These are phyloP conservation scores for Wickerhamomyces pijperi DNA, from an alignment of 805 yeast species.

Conservation along the genomic window DNA sequence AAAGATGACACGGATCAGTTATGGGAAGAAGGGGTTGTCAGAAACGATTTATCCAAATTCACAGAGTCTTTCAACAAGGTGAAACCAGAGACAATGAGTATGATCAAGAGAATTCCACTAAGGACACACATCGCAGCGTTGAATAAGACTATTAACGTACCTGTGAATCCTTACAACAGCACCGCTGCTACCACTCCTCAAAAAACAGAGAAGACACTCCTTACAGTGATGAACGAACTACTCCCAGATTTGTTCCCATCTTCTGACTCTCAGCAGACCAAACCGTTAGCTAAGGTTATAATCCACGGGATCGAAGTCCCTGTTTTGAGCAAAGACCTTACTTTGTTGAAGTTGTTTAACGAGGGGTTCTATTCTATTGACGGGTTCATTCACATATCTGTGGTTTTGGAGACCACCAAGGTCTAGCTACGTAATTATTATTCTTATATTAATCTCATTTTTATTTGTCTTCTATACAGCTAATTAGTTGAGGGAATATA, in stretches of 20 bases:
- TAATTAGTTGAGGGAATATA: too few relatives aligned
- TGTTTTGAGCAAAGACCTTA: constrained; percentile 18
- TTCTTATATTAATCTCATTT: too few relatives aligned
- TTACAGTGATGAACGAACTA: constrained; percentile 25
- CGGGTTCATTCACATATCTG: constrained; percentile 51
- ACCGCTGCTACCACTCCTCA: background rate
- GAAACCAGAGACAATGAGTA: constrained; percentile 8
- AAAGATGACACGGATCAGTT: constrained; percentile 45
- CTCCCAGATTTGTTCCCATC: constrained; percentile 39
- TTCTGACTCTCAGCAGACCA: constrained; percentile 22
- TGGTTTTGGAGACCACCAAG: constrained; percentile 14
- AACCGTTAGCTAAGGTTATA: constrained; percentile 31
- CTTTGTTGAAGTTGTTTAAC: constrained; percentile 34
- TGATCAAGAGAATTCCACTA: constrained; percentile 33
- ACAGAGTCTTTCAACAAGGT: constrained; percentile 12
- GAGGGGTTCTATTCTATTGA: constrained; percentile 38
- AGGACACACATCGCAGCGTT: constrained; percentile 33
- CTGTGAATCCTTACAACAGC: constrained; percentile 10
- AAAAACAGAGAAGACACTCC: constrained; percentile 20
- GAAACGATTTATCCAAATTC: constrained; percentile 23
- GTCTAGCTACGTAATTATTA: background rate
- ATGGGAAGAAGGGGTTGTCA: constrained; percentile 37
- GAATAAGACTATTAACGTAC: constrained; percentile 24
- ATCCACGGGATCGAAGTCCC: constrained; percentile 49
- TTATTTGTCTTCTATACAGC: too few relatives aligned